Conservation (phyloP, 2,329 filamentous ascomycete genomes). For the Trichocomaceae sp. region DNA sequence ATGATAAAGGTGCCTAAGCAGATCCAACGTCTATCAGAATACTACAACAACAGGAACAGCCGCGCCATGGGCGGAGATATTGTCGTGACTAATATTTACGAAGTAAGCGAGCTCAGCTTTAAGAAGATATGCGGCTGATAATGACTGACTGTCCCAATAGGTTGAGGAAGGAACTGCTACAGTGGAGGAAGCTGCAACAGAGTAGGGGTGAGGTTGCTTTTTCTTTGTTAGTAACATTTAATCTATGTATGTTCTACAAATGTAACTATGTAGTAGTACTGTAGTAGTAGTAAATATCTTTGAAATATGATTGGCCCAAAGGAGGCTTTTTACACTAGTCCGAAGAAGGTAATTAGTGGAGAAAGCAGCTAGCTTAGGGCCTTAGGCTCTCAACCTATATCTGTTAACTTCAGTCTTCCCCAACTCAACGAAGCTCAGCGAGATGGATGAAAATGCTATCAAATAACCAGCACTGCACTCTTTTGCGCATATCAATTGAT, state of each 20-base stretch:
- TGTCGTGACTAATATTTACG: not conserved
- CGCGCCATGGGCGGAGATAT: not conserved
- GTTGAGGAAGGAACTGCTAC: not conserved
- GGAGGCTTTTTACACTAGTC: not conserved
- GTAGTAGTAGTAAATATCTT: too few relatives aligned
- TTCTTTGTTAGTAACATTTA: not conserved
- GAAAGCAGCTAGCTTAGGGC: not conserved
- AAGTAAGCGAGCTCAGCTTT: not conserved
- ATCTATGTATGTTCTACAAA: too few relatives aligned
- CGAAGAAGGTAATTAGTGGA: not conserved
- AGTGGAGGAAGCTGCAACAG: not conserved
- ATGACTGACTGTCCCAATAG: not conserved
- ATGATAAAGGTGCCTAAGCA: not conserved
- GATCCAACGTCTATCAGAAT: not conserved
- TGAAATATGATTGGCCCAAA: conserved; percentile 1
- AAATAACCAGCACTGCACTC: not conserved
- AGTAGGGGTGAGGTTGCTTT: not conserved
- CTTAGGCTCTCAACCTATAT: not conserved
- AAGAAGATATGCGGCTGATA: not conserved
- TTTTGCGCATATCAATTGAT: not conserved
- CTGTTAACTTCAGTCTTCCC: conserved; percentile 8
- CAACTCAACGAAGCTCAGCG: not conserved
- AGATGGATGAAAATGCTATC: too few relatives aligned
- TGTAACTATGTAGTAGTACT: too few relatives aligned
- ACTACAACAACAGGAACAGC: not conserved